Base-by-base conservation (phyloP, 2,329 filamentous ascomycete genomes). In the Fusarium fracticaudum region DNA sequence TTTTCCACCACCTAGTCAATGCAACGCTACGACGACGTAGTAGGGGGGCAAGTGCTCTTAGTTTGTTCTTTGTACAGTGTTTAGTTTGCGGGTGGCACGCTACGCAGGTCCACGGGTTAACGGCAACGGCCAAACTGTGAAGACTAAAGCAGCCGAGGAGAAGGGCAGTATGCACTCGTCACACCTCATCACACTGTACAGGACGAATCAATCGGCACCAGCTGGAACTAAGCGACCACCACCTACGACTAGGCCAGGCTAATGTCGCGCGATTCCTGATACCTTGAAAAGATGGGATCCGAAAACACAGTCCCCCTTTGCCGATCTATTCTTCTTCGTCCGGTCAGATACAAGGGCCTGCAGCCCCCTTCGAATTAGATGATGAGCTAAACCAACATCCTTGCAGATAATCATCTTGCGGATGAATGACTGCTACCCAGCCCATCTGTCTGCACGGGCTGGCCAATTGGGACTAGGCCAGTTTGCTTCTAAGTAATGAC, bases 401-500 rank as follows among this genome's bases (percentile, higher is more conserved):
- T 74, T 74, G 35, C 75, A 67, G 62, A 80, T 50, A 60, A 79
- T 80, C 5, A 81, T 72, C 72, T 81, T 76, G 11, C 79, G 65
- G 4, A 76, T 81, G 22, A 80, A 60, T 9, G 79, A 80, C 66
- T 80, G 79, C 57, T 69, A 60, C 26, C 77, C 65, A 58, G 69
- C 79, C 77, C 79, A 81, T 29, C 77, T 79, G 47, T 81, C 81
- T 13, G 75, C 60, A 20, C 80, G 78, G 53, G 61, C 78, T 4
- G 77, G 76, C 71, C 71, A 77, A 61, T 80, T 80, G 24, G 69
- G 60, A 4, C 67, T 78, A 12, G 68, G 60, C 37, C n/a, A 37
- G 4, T 18, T 2, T 20, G 10, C 29, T 3, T 24, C 6, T 3
- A 14, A 2, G 33, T 20, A 17, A 22, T 6, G 13, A 9, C 22